These are phyloP conservation scores for Ormosia semicastrata DNA, from an alignment of 306 rosid genomes.

Conservation along the genomic window DNA sequence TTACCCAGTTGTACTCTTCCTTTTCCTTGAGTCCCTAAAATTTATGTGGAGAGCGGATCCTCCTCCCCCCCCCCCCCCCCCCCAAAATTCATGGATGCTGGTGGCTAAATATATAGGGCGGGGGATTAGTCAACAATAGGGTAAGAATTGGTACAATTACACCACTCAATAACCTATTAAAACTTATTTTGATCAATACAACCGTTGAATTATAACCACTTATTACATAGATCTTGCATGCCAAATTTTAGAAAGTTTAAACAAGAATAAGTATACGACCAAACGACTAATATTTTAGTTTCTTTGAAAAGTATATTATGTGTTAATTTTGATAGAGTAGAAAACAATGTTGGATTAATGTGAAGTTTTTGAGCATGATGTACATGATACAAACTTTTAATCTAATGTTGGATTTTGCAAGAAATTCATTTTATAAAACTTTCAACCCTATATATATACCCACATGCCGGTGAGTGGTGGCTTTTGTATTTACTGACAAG, in stretches of 20 bases:
- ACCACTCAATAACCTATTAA: neutral
- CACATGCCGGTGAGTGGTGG: neutral
- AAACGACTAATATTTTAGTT: neutral
- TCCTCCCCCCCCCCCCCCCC: neutral
- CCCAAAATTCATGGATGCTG: neutral
- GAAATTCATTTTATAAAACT: neutral
- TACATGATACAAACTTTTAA: neutral
- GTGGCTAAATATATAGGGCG: neutral
- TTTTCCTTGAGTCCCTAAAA: neutral
- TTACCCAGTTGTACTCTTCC: neutral
- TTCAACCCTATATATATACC: neutral
- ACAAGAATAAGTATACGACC: neutral
- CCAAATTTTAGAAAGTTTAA: neutral
- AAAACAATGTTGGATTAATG: neutral
- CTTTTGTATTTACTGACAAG: neutral
- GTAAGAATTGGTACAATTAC: neutral
- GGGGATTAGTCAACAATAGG: neutral
- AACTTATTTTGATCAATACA: neutral
- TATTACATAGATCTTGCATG: neutral
- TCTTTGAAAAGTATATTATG: neutral
- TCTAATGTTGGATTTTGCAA: neutral
- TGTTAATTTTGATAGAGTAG: neutral
- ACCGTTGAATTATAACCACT: neutral
- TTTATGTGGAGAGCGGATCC: neutral
- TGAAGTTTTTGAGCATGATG: neutral